Base-by-base conservation (phyloP, 345 rosid species). In the Clarkia xantiana region DNA sequence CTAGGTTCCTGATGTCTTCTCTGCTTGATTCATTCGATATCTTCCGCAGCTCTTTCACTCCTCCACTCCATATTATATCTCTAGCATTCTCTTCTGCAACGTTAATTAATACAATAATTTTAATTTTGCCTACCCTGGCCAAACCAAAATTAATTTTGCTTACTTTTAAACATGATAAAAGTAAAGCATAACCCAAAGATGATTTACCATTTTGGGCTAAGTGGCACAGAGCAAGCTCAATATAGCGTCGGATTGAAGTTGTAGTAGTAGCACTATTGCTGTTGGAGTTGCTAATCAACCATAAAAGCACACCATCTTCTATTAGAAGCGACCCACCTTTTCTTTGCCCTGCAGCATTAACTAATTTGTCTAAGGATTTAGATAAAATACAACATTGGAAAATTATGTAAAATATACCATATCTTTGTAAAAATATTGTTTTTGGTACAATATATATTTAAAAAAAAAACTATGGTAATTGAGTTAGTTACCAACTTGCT, bases 181-280 rank as follows among this genome's bases (percentile, higher is more conserved):
- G n/a, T n/a, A n/a, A n/a, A n/a, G 36, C 36, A 29, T 22, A 22
- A 22, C 25, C 25, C 25, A 22, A 22, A 5, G 5, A 22, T 22
- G 36, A 29, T 7, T 29, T 69, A 86, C 97, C 82, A 34, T 86
- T 90, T 70, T 90, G 97, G 49, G 94, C 94, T 68, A 82, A 73
- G 73, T 90, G 95, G 66, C 97, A 90, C 56, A 90, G 81, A 12
- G 95, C 79, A 29, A 89, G 94, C 76, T 89, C 97, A 10, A 85
- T 55, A 50, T 85, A 90, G 48, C 90, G 94, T 45, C 76, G 69
- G 43, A 84, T 76, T 51, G 95, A 77, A 65, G 80, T 55, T 11
- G 84, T 75, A n/a, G n/a, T n/a, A n/a, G n/a, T n/a, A n/a, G n/a
- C n/a, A 50, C 76, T 52, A 4, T 60, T 64, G 36, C 36, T 29